Conservation (phyloP, 371 early-diverging fungal genomes). For the Lichtheimia ornata region DNA sequence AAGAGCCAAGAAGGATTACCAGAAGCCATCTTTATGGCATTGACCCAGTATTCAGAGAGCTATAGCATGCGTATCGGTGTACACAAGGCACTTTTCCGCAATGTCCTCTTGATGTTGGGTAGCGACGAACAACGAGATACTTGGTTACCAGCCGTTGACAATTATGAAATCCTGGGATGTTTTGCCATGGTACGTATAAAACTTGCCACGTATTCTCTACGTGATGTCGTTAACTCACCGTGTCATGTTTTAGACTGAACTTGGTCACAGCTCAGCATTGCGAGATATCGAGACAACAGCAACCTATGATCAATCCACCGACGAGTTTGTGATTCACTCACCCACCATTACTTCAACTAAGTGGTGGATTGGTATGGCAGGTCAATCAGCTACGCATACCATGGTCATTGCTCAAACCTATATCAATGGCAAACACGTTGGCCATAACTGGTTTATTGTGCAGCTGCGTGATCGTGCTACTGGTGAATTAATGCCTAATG, state of each 20-base stretch:
- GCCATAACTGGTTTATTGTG: constrained; percentile 85
- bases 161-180: constrained; percentile 61
- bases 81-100: constrained; percentile 61
- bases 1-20: constrained; percentile 16
- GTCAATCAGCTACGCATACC: constrained; percentile 78
- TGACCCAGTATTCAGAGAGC: constrained; percentile 56
- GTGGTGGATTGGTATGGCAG: constrained; percentile 94
- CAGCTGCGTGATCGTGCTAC: constrained; percentile 79
- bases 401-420: constrained; percentile 65
- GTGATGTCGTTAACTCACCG: too few species aligned
- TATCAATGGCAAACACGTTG: constrained; percentile 68
- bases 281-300: constrained; percentile 89
- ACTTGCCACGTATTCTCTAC: too few species aligned
- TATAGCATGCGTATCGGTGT: constrained; percentile 69
- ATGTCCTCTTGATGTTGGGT: constrained; percentile 62
- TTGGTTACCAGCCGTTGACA: constrained; percentile 56
- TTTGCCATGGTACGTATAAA: constrained; percentile 64
- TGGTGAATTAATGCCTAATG: constrained; percentile 71
- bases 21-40: constrained; percentile 15
- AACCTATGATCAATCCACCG: constrained; percentile 72
- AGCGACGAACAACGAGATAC: constrained; percentile 57
- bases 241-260: constrained; percentile 43
- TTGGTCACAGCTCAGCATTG: constrained; percentile 81
- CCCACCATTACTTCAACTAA: constrained; percentile 86
- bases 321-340: constrained; percentile 84